phyloP scores from a whole-genome alignment of 2,329 filamentous ascomycete genomes.

The Microsporum audouinii region DNA sequence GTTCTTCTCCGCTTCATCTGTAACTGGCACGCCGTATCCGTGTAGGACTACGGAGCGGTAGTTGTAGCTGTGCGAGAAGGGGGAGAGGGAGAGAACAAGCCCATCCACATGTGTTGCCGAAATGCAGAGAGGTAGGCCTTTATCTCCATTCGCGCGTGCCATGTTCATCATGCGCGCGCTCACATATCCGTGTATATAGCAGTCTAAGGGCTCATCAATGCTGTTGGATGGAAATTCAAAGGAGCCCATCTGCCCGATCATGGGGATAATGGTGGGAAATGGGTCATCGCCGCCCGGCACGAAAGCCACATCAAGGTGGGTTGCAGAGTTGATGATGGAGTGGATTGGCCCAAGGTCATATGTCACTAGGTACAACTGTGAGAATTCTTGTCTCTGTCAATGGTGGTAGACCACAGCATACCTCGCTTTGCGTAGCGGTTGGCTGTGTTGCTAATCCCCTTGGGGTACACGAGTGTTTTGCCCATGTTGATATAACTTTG shows the following conservation, averaged over 20 bases:
- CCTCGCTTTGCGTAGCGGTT: conserved; percentile 56
- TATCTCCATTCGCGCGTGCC: conserved; percentile 33
- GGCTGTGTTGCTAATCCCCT: conserved; percentile 51
- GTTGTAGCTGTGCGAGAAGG: conserved; percentile 74
- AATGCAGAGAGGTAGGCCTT: conserved; percentile 59
- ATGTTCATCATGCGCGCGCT: conserved; percentile 65
- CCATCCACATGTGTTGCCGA: conserved; percentile 67
- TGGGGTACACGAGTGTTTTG: conserved; percentile 46
- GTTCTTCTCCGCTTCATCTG: conserved; percentile 56
- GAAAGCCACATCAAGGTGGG: conserved; percentile 72
- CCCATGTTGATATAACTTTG: conserved; percentile 26
- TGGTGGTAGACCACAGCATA: conserved; percentile 23
- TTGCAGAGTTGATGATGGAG: conserved; percentile 59
- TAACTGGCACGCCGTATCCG: conserved; percentile 58
- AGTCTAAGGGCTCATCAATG: conserved; percentile 53
- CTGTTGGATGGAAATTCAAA: conserved; percentile 52
- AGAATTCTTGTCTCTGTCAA: conserved; percentile 1
- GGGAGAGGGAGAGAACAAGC: conserved; percentile 65
- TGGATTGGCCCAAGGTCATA: conserved; percentile 68
- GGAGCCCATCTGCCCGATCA: conserved; percentile 74
- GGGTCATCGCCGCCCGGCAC: conserved; percentile 48
- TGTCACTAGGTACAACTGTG: conserved; percentile 39
- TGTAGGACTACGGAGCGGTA: conserved; percentile 73
- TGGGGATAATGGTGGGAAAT: conserved; percentile 68
- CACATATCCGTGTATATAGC: conserved; percentile 78